Percentiles rank a stretch among this genome's conserved stretches.
Evolutionary conservation across 441 rosid genomes (phyloP).

Genomic region (Croton laevigatus): DNA sequence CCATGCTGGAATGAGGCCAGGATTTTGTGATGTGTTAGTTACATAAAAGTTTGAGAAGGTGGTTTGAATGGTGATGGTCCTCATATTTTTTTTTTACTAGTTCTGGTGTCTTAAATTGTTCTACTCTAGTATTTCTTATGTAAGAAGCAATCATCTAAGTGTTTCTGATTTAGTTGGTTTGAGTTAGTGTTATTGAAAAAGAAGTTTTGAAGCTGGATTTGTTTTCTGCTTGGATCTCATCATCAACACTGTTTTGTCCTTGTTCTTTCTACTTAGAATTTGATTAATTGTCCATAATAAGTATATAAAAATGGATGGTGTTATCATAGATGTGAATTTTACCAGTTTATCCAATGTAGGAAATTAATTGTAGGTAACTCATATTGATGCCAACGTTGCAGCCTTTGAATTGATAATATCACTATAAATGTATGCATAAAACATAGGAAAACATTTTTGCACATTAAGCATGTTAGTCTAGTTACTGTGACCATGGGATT

Average conservation of each 20-base stretch:
- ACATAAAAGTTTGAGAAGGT: not conserved
- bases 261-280: conserved; percentile 7
- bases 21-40: not conserved
- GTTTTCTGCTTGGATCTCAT: not conserved
- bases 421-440: not conserved
- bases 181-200: not conserved
- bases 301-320: not conserved
- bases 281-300: not conserved
- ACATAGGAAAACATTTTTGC: too few species aligned
- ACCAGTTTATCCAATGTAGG: too few species aligned
- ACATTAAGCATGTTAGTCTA: too few species aligned
- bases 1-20: not conserved
- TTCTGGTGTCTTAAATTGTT: not conserved
- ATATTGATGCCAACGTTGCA: not conserved
- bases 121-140: not conserved
- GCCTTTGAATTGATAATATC: not conserved
- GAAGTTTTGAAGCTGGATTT: not conserved
- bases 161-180: not conserved
- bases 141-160: not conserved
- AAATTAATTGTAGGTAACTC: not conserved
- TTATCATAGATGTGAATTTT: not conserved
- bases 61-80: not conserved
- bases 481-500: too few species aligned
- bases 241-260: not conserved
- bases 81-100: not conserved